A percentile compares a stretch with the other conserved stretches of the same genome.
Evolutionary conservation across 2,329 filamentous ascomycete species (phyloP).

Genomic region (Xenosphaeropsis pyriputrescens): DNA sequence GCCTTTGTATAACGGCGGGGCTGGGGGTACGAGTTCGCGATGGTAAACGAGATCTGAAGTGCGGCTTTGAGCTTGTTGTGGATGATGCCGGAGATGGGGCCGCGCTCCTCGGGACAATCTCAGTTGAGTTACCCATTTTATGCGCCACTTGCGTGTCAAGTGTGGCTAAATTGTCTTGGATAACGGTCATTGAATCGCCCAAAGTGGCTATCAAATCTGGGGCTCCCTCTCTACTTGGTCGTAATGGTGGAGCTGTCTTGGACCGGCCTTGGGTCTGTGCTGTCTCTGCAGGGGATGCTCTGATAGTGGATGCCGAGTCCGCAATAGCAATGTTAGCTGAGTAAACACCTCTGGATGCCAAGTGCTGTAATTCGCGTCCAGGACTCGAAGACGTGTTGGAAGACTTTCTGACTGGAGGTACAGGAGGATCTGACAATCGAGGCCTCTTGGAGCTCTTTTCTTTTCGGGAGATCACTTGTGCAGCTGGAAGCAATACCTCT

Average conservation of each 20-base stretch:
- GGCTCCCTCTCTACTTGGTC: slow-evolving; percentile 57
- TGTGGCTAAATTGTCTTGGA: slow-evolving; percentile 41
- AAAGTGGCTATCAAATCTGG: slow-evolving; percentile 43
- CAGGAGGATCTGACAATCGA: too few species aligned
- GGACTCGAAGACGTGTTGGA: too few species aligned
- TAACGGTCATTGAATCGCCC: slow-evolving; percentile 34
- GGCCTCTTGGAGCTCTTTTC: too few species aligned
- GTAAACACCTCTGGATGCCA: too few species aligned
- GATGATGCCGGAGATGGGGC: slow-evolving; percentile 10
- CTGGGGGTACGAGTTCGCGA: slow-evolving; percentile 19
- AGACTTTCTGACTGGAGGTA: too few species aligned
- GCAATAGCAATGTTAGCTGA: too few species aligned
- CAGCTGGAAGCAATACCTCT: too few species aligned
- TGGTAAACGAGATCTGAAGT: slow-evolving; percentile 16
- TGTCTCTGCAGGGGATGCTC: too few species aligned
- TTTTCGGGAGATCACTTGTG: too few species aligned
- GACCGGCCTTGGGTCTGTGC: slow-evolving; percentile 5
- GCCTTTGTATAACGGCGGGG: slow-evolving; percentile 14
- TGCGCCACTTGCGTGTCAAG: slow-evolving; percentile 10
- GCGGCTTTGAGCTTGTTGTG: slow-evolving; percentile 18
- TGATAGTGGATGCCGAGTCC: too few species aligned
- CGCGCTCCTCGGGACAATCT: slow-evolving; percentile 4
- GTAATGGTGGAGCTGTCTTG: slow-evolving; percentile 28
- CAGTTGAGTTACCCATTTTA: slow-evolving; percentile 7
- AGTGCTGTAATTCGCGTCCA: too few species aligned